Evolutionary conservation across 2,329 filamentous ascomycete genomes (phyloP).

Genomic region (Verticillium dahliae): DNA sequence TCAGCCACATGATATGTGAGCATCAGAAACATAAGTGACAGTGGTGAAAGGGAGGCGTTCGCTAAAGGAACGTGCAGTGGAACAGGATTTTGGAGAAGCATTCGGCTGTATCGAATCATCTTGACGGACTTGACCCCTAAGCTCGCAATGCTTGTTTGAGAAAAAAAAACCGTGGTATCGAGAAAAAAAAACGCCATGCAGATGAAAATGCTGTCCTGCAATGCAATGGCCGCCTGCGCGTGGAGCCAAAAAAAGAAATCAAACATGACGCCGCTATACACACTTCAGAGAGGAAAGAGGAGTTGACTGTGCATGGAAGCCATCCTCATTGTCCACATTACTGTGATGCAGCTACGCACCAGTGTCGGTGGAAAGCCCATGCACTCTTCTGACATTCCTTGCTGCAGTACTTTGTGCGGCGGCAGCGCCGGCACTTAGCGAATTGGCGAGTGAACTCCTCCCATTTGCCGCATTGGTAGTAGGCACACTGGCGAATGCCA

Average conservation of each 20-base stretch:
- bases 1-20: neutral
- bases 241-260: neutral
- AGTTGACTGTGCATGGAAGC: conserved; percentile 5
- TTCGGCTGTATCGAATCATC: neutral
- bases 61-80: neutral
- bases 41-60: neutral
- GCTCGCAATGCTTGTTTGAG: conserved; percentile 9
- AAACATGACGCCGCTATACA: neutral
- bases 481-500: conserved; percentile 93
- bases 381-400: conserved; percentile 99
- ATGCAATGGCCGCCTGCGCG: conserved; percentile 27
- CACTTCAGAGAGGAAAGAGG: conserved; percentile 17
- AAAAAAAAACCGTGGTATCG: conserved; percentile 34
- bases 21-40: neutral
- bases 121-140: neutral
- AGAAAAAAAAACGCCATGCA: conserved; percentile 33
- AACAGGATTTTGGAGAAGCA: neutral
- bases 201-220: conserved; percentile 34
- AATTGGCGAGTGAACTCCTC: conserved; percentile 95
- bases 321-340: conserved; percentile 18
- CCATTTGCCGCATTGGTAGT: conserved; percentile 98
- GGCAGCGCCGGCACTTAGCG: conserved; percentile 92
- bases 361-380: conserved; percentile 97
- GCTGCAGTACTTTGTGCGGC: conserved; percentile 97
- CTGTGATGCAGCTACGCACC: conserved; percentile 75